Percentiles rank a stretch among this genome's conserved stretches.
phyloP scores from a whole-genome alignment of 1,139 yeast genomes.

The Meyerozyma athensensis region DNA sequence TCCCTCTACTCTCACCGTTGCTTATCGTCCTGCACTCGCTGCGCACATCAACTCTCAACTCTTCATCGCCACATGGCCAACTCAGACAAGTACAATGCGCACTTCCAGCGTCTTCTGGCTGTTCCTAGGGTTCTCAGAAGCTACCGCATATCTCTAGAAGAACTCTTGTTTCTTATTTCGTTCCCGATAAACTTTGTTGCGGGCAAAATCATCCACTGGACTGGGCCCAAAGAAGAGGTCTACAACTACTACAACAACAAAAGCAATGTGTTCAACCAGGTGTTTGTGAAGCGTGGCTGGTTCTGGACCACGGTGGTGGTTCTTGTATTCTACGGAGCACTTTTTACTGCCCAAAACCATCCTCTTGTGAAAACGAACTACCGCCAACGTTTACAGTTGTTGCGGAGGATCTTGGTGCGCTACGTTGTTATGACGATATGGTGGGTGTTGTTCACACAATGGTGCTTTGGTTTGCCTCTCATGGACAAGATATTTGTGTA shows the following conservation, averaged over 20 bases:
- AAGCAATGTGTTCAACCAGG: slow-evolving; percentile 59
- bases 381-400: background rate
- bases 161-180: slow-evolving; percentile 9
- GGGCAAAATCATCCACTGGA: slow-evolving; percentile 13
- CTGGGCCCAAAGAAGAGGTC: slow-evolving; percentile 23
- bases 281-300: slow-evolving; percentile 90
- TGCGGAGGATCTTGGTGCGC: slow-evolving; percentile 25
- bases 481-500: slow-evolving; percentile 79
- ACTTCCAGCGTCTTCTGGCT: background rate
- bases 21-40: too few species aligned
- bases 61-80: slow-evolving; percentile 2
- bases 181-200: slow-evolving; percentile 10
- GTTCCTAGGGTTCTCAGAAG: background rate
- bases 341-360: background rate
- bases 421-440: slow-evolving; percentile 57
- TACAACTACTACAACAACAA: slow-evolving; percentile 59
- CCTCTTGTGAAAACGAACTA: background rate
- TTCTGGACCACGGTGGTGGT: slow-evolving; percentile 67
- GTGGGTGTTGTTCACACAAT: slow-evolving; percentile 84
- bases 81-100: background rate
- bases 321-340: slow-evolving; percentile 22
- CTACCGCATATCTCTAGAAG: slow-evolving; percentile 3
- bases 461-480: slow-evolving; percentile 83
- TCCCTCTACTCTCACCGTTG: too few species aligned
- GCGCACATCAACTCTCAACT: too few species aligned